Conservation (phyloP, 129 eudicot genomes). For the Chrysanthemum lavandulifolium region DNA sequence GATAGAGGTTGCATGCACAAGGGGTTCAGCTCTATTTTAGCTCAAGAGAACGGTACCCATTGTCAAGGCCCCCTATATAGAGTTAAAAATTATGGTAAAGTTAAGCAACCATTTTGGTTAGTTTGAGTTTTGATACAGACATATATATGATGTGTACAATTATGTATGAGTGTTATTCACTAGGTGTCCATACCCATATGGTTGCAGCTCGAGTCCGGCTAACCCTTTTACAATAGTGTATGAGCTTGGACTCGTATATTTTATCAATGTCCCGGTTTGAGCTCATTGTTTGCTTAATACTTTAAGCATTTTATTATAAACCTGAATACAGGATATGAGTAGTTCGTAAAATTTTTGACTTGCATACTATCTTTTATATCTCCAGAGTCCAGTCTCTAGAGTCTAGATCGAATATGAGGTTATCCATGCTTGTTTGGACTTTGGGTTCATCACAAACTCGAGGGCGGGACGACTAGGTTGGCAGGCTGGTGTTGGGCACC, state of each 20-base stretch:
- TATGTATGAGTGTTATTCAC: not conserved
- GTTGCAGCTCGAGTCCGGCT: not conserved
- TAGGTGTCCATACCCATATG: not conserved
- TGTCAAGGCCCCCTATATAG: slow-evolving; percentile 23
- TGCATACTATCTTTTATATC: too few relatives aligned
- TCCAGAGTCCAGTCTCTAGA: too few relatives aligned
- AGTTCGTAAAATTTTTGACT: too few relatives aligned
- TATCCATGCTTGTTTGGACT: too few relatives aligned
- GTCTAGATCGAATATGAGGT: too few relatives aligned
- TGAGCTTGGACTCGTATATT: not conserved
- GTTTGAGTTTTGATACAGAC: not conserved
- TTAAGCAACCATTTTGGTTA: slow-evolving; percentile 19
- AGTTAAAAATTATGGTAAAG: slow-evolving; percentile 10
- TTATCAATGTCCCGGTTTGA: not conserved
- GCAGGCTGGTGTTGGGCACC: too few relatives aligned
- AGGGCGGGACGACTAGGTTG: too few relatives aligned
- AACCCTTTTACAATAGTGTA: not conserved
- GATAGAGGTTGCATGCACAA: slow-evolving; percentile 21
- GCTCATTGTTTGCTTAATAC: not conserved
- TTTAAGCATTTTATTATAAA: too few relatives aligned
- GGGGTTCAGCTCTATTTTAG: slow-evolving; percentile 42
- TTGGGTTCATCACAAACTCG: too few relatives aligned
- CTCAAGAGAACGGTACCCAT: slow-evolving; percentile 33
- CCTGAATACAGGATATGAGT: too few relatives aligned
- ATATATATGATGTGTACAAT: not conserved